Evolutionary conservation across 169 alveolate genomes (phyloP), one percentile per base, ranked within the genome.

Genomic region (Toxoplasma gondii): DNA sequence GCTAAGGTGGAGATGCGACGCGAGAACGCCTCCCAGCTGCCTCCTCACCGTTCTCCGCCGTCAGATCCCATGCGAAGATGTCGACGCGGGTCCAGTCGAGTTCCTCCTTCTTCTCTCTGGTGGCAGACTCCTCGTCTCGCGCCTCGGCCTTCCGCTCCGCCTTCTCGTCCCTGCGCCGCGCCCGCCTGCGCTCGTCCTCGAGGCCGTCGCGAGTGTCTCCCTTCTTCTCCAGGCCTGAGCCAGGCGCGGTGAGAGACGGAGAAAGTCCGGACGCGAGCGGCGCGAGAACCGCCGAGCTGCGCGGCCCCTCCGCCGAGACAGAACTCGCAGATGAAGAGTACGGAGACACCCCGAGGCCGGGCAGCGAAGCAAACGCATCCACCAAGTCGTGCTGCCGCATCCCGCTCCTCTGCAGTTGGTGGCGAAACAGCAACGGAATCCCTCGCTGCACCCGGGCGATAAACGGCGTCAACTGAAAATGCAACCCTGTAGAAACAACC

Each of bases 31-130:
- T 70, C 27, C 5, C 45, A 17, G 36, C 39, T 12, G 38, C 31
- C 19, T 7, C 69, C 93, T 39, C 36, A 91, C 94, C 94, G 70
- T 91, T 91, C 38, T 91, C 94, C 27, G 67, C 91, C 5, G 49
- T 80, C 17, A 91, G 86, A 54, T 88, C 87, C 94, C 94, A 91
- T 9, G 94, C 94, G 43, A 91, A 91, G 24, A 91, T 31, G 49
- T 91, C 94, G 16, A 91, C 91, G 69, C 91, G 87, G 5, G 69
- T 49, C 94, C 94, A 91, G 44, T 78, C 86, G 27, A 78, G 86
- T n/a, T 78, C 86, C 29, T 78, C 86, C 22, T 38, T 78, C 29
- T 64, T 64, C n/a, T 64, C 74, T 64, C 74, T 64, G 34, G 4
- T 49, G 4, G 74, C 29, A 31, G 34, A 22, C n/a, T 64, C 74